Base-by-base conservation (phyloP, 1,284 basidiomycete species). In the Ganoderma lingzhi region DNA sequence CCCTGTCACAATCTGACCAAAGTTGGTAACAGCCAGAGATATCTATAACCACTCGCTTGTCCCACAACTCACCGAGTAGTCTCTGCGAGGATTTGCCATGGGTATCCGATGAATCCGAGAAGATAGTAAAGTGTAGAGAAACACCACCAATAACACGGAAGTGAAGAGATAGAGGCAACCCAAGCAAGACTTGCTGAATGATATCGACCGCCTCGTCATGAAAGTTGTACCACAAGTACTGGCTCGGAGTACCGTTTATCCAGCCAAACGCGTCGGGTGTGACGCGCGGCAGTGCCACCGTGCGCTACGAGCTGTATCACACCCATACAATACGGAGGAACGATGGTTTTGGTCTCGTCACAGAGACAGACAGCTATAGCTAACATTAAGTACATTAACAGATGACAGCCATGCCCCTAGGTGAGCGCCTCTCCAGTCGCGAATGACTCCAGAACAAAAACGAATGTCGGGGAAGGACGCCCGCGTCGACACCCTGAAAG, bases 1-100 rank as follows among this genome's bases (percentile, higher is more conserved):
- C 0, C 79, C 80, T 2, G 76, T 64, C 19, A 80, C 74, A 35
- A 76, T 74, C 79, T 80, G 59, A 44, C 62, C 56, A 41, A 9
- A 39, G 12, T n/a, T 17, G 14, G 23, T 30, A 30, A 48, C 41
- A 53, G 15, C 51, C 19, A 19, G 37, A 14, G 12, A n/a, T 37
- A 12, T 19, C n/a, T 6, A 35, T 23, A 28, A 19, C 32, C 14
- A 56, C 15, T 45, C 32, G 9, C 10, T 59, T n/a, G n/a, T 15
- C 14, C 17, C 12, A 41, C 1, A 8, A 59, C 63, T 1, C 44
- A 70, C 65, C 15, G 64, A 65, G n/a, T 69, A 69, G 10, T 58
- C 61, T 30, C 60, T 65, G 53, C 28, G 59, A 28, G n/a, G 39
- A 15, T 42, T 5, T 41, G 9, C 39, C 59, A 53, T 63, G 37